Base-by-base conservation (phyloP, 352 stramenopile genomes). In the Pythium sukuiense region DNA sequence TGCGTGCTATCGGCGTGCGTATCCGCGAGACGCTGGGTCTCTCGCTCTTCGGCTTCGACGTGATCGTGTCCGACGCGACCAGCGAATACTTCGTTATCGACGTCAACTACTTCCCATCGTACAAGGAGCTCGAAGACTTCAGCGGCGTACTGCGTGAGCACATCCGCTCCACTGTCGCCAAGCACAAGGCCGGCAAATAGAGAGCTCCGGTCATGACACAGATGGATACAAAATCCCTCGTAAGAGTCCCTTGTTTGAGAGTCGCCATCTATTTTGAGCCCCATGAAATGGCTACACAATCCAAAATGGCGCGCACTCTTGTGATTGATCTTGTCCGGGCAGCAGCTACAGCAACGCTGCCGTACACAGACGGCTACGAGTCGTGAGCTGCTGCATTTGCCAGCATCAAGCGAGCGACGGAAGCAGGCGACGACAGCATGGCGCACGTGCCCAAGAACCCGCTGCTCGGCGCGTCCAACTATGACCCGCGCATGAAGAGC, bases 31-130 rank as follows among this genome's bases (percentile, higher is more conserved):
- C 80, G 50, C 69, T 92, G 6, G 65, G 80, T 29, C 73, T 95
- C 13, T 87, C 85, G 52, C 72, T 95, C 14, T 95, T 95, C 61
- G 87, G 87, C 49, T 95, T 92, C 49, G 87, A 95, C 64, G 87
- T 93, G 50, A 95, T 95, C 73, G 63, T 93, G 39, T 81, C 79
- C 26, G 77, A 90, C 61, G 68, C 76, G 35, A 79, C 71, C 20
- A 60, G 74, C 18, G 79, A 85, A 30, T 71, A 89, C 27, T 84
- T 81, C 52, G 87, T 95, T 37, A 90, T 95, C 61, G 87, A 95
- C 53, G 82, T 95, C 64, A 95, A 95, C 71, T 95, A 95, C 69
- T 95, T 95, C 59, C 87, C 87, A 52, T 95, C 87, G 5, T 95
- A 92, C 73, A 89, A 87, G 53, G 87, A 95, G 67, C 69, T 95